These are phyloP conservation scores for Botrytis porri DNA, from an alignment of 2,329 filamentous ascomycete species.

Conservation along the genomic window DNA sequence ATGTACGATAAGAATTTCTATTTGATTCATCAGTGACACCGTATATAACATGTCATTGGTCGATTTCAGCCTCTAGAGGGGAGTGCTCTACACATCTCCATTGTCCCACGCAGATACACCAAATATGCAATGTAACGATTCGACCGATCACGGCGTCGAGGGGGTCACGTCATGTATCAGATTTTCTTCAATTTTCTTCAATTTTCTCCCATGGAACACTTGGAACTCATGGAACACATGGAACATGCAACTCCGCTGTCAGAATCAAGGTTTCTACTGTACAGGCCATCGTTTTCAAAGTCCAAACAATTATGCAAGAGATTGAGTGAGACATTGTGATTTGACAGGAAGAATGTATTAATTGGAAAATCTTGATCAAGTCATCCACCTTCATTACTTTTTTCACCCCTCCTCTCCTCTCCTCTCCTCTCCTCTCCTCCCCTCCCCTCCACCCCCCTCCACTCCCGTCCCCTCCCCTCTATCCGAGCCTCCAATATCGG, in stretches of 20 bases:
- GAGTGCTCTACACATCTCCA: too few relatives aligned
- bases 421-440: too few relatives aligned
- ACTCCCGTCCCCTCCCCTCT: too few relatives aligned
- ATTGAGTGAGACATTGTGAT: background rate
- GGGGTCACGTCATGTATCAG: slow-evolving; percentile 1
- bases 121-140: background rate
- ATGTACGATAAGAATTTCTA: slow-evolving; percentile 21
- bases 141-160: slow-evolving; percentile 12
- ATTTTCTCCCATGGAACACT: too few relatives aligned
- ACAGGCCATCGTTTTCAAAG: background rate
- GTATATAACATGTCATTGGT: background rate
- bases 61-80: background rate
- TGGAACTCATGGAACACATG: too few relatives aligned
- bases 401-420: background rate
- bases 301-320: background rate
- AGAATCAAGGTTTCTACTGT: background rate
- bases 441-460: too few relatives aligned
- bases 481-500: slow-evolving; percentile 12
- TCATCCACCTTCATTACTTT: background rate
- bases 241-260: background rate
- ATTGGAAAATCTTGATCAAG: background rate
- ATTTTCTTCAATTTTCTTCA: background rate
- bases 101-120: slow-evolving; percentile 1
- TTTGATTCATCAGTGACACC: slow-evolving; percentile 20
- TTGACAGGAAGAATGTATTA: background rate